Evolutionary conservation across 371 early-diverging fungal genomes (phyloP), one percentile per base, ranked within the genome.

Genomic region (Actinomucor elegans): DNA sequence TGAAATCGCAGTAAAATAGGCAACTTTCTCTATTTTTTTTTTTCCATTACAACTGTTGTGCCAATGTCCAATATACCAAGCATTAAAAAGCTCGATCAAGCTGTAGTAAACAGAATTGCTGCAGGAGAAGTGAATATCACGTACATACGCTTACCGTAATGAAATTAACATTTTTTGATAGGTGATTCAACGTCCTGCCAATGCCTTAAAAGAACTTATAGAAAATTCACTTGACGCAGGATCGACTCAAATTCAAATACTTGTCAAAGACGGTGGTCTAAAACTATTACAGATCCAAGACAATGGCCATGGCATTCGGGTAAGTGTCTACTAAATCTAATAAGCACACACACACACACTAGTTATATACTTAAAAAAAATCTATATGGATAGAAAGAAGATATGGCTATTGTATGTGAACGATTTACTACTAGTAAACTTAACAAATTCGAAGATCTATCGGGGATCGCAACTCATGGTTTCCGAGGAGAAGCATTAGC

Each of bases 401-500:
- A 97, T 57, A 76, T 94, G 80, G 66, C 66, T 2, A 80, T 95
- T 45, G 89, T 96, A 0, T 98, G 99, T 69, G 92, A 93, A 64
- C 83, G 96, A 17, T 96, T 96, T 74, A 94, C 97, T 0, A 99
- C 99, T 4, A 95, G 96, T 61, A 99, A 99, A 73, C 71, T 99
- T 4, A 71, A 67, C 1, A 67, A 71, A 4, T 93, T 88, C 69
- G 93, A 94, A n/a, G 99, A 99, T 61, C 77, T 99, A 34, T 71
- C 78, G 18, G 59, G 62, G 12, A 91, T 99, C 42, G 78, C 79
- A n/a, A 97, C 98, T 0, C 96, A 87, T 79, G 99, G 99, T 0
- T 99, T 99, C 68, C 85, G 99, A 40, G 99, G 99, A 12, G 99
- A 99, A 66, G 99, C 99, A 1, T 72, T 99, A 36, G 94, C 99